phyloP scores from a whole-genome alignment of 2,329 filamentous ascomycete genomes.

The Epichloe festucae region DNA sequence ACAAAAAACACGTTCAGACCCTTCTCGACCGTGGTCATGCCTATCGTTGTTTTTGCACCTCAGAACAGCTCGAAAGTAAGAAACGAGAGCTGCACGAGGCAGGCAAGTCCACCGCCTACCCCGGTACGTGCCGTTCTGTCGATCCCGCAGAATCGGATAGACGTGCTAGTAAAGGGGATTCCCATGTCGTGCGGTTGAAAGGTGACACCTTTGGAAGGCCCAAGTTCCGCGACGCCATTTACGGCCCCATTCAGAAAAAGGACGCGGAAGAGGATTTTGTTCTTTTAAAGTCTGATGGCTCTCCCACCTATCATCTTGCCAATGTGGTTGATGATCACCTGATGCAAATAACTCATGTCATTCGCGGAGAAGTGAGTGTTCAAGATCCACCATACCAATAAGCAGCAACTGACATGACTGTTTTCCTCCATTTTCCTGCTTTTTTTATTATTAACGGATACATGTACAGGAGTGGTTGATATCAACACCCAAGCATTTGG shows the following conservation, averaged over 20 bases:
- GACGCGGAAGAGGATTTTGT: constrained; percentile 66
- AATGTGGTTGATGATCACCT: constrained; percentile 94
- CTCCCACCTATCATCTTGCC: constrained; percentile 91
- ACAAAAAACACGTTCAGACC: constrained; percentile 54
- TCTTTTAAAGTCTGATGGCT: constrained; percentile 79
- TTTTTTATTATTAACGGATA: background rate
- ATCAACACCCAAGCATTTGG: constrained; percentile 64
- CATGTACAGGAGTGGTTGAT: constrained; percentile 73
- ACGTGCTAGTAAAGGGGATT: constrained; percentile 54
- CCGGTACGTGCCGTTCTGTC: constrained; percentile 58
- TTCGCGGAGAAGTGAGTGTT: constrained; percentile 59
- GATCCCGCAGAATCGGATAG: constrained; percentile 54
- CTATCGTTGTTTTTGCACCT: constrained; percentile 86
- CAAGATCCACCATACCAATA: background rate
- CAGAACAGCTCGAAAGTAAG: constrained; percentile 54
- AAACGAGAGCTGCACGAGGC: constrained; percentile 47
- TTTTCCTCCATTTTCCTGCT: too few species aligned
- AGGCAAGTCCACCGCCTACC: constrained; percentile 33
- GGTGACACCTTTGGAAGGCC: constrained; percentile 42
- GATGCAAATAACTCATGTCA: constrained; percentile 93
- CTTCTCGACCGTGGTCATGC: constrained; percentile 61
- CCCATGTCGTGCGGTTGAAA: constrained; percentile 66
- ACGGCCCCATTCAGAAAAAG: constrained; percentile 50
- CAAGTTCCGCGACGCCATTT: constrained; percentile 64
- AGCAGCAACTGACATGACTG: background rate